phyloP scores from a whole-genome alignment of 495 filamentous ascomycete species.

The Schizothecium vesticola region DNA sequence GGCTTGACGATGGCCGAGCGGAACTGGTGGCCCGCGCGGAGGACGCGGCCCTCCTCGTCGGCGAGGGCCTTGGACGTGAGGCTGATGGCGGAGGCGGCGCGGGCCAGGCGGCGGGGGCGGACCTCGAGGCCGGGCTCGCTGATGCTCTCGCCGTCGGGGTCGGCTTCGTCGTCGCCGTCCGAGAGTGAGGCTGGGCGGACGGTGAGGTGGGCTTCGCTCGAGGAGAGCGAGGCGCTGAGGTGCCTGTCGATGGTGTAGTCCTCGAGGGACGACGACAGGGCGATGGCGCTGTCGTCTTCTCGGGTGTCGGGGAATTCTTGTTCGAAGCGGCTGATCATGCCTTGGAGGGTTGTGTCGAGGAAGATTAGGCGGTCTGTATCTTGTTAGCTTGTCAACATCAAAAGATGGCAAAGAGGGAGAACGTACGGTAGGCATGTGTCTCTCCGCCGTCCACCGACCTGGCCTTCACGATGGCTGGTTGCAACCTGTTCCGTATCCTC shows the following conservation, averaged over 20 bases:
- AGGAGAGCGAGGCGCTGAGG: background rate
- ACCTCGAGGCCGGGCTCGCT: background rate
- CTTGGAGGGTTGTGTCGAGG: constrained; percentile 80
- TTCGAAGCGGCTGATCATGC: constrained; percentile 92
- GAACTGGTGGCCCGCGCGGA: constrained; percentile 77
- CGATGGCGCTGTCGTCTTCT: constrained; percentile 20
- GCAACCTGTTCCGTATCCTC: constrained; percentile 77
- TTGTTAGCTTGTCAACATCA: background rate
- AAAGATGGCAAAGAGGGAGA: background rate
- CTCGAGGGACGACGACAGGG: constrained; percentile 13
- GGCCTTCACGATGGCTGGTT: constrained; percentile 76
- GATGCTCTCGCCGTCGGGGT: constrained; percentile 16
- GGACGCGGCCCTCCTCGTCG: constrained; percentile 83
- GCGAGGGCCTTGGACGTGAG: constrained; percentile 72
- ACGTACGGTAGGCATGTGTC: constrained; percentile 71
- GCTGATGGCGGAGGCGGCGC: constrained; percentile 72
- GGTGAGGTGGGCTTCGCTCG: background rate
- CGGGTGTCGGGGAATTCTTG: constrained; percentile 91
- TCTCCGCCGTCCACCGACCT: constrained; percentile 46
- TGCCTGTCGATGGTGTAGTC: constrained; percentile 24
- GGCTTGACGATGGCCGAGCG: constrained; percentile 52
- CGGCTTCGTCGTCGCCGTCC: constrained; percentile 34
- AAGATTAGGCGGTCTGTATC: constrained; percentile 71
- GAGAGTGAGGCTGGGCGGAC: constrained; percentile 11
- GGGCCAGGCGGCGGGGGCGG: constrained; percentile 47